Base-by-base conservation (phyloP, 129 eudicot genomes). In the Logfia minima region DNA sequence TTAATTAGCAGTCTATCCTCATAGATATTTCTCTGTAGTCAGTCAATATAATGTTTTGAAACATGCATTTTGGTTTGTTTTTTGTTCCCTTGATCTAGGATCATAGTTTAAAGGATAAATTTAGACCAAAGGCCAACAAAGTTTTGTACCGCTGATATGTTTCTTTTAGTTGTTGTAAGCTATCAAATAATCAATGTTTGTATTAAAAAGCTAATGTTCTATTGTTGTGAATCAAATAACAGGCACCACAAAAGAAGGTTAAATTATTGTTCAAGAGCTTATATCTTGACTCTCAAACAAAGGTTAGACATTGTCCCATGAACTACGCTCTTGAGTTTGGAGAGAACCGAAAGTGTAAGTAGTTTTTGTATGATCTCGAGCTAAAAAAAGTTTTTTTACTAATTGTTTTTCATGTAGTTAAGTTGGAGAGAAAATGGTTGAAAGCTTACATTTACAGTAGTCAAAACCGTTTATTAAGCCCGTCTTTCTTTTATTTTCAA, bases 231-330 rank as follows among this genome's bases (percentile, higher is more conserved):
- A 29, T 64, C 48, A 52, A 43, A 26, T 61, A 75, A 28, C 70
- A 61, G 71, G 79, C 70, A 16, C 19, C 31, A 28, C 29, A 48
- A 48, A 21, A 5, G 6, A 41, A 14, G 72, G 10, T 64, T 65
- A 28, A 45, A 0, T 35, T 29, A 13, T 19, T 48, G 35, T 58
- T 58, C 77, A 74, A 74, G 24, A 74, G 68, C 55, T 60, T 74
- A 74, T 74, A 74, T 28, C 13, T 22, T 3, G 77, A 74, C 8
- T 74, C 77, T 5, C 56, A 74, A 37, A 59, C 60, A 67, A 74
- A 58, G 39, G 69, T 74, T 22, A 22, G 17, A 4, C n/a, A 1
- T 59, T 34, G 19, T 35, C 21, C 18, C 63, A 18, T 71, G 11
- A 14, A 13, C 60, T 16, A 11, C 48, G 35, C 31, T 23, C 3